These are phyloP conservation scores for Acacia concinna DNA, from an alignment of 331 rosid genomes.

Conservation along the genomic window DNA sequence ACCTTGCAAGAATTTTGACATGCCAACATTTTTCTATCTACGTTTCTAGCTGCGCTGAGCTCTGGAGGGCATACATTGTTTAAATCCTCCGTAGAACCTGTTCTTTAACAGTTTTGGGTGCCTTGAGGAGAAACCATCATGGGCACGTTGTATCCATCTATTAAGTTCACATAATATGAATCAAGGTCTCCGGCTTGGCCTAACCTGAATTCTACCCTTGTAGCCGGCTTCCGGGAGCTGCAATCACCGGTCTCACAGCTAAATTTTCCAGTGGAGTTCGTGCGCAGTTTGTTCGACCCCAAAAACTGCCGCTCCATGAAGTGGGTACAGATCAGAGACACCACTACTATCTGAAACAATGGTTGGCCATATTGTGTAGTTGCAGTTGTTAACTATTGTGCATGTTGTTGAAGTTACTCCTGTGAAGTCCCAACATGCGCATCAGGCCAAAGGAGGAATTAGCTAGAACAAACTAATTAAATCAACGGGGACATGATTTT, in stretches of 20 bases:
- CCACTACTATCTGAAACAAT: slow-evolving; percentile 72
- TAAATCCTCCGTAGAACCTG: background rate
- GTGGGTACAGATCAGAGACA: slow-evolving; percentile 48
- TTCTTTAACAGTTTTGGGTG: background rate
- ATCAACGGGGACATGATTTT: background rate
- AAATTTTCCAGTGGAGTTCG: slow-evolving; percentile 50
- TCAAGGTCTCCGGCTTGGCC: background rate
- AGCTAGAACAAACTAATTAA: background rate
- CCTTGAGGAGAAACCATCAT: background rate
- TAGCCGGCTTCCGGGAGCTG: slow-evolving; percentile 40
- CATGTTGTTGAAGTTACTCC: slow-evolving; percentile 62
- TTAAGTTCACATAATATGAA: background rate
- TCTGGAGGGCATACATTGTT: background rate
- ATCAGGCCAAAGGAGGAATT: background rate
- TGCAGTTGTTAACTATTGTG: slow-evolving; percentile 73
- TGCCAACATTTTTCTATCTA: background rate
- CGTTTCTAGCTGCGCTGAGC: background rate
- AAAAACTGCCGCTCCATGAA: slow-evolving; percentile 81
- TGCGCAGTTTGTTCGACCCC: slow-evolving; percentile 65
- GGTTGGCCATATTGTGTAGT: slow-evolving; percentile 81
- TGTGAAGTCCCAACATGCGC: slow-evolving; percentile 14
- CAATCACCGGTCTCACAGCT: slow-evolving; percentile 60
- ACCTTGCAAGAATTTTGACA: background rate
- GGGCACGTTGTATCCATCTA: background rate
- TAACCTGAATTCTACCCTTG: background rate